Evolutionary conservation across 1,139 yeast genomes (phyloP), one percentile per base, ranked within the genome.

Genomic region (Geotrichum klebahnii): DNA sequence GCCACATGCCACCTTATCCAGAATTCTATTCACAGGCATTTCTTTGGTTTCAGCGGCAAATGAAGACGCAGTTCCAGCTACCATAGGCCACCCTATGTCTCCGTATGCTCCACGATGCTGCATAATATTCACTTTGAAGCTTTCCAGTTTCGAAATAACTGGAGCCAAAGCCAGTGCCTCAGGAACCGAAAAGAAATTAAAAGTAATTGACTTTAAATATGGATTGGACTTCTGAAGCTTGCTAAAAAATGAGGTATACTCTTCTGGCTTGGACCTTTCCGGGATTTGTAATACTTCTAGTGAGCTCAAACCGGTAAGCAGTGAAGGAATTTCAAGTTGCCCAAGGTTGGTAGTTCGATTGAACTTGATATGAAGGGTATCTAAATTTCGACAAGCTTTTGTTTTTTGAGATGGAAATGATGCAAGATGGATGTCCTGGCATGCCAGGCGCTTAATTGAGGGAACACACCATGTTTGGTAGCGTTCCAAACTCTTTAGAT

Each of bases 151-250:
- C 3, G 29, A 16, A 8, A 40, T 28, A 8, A 40, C 35, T 5
- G 44, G 44, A n/a, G 36, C 44, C 8, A 40, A 28, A 5, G 26
- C 44, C n/a, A 31, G 17, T 12, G 36, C 44, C 16, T 40, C 36
- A 5, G 44, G 19, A 5, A 20, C 19, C 19, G 44, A 29, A 31
- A 40, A 29, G 20, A 2, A 29, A 12, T 8, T 40, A 20, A 40
- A 40, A 12, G 17, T 19, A 16, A 31, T 6, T 26, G 20, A 17
- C 3, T 40, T 12, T 2, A 40, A n/a, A 9, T 6, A 19, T 5
- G 44, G 44, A 17, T 40, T 40, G 4, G 36, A 35, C 9, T 10
- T 12, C 20, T 40, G 35, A 23, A 40, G 36, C 16, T 22, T 28
- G 16, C 19, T 12, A 23, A 40, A 29, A n/a, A 40, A 40, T 2